Conservation (phyloP, 169 alveolate genomes). For the Cystoisospora suis region DNA sequence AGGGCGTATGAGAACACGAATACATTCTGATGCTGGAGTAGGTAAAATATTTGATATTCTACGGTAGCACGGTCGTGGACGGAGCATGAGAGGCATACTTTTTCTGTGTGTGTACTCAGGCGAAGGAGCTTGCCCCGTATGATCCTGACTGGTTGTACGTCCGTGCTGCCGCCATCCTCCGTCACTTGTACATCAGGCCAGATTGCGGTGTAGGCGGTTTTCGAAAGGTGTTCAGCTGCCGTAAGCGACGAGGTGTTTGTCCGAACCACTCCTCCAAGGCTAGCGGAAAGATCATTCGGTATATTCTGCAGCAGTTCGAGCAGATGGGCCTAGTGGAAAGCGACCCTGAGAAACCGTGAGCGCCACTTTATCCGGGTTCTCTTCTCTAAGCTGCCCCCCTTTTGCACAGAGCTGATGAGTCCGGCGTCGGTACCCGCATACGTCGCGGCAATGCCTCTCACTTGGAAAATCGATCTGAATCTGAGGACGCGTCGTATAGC, state of each 20-base stretch:
- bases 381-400: not conserved
- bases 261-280: slow-evolving; percentile 91
- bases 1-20: too few relatives aligned
- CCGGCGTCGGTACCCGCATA: too few relatives aligned
- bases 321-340: slow-evolving; percentile 91
- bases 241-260: slow-evolving; percentile 89
- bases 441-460: too few relatives aligned
- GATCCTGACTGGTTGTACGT: slow-evolving; percentile 96
- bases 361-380: not conserved
- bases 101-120: slow-evolving; percentile 57
- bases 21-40: too few relatives aligned
- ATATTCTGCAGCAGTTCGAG: slow-evolving; percentile 93
- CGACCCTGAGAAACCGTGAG: slow-evolving; percentile 78
- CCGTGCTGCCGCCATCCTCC: slow-evolving; percentile 96
- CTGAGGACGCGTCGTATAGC: too few relatives aligned
- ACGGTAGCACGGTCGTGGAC: too few relatives aligned
- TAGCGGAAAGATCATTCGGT: slow-evolving; percentile 94
- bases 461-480: too few relatives aligned
- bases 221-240: slow-evolving; percentile 92
- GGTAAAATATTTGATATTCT: too few relatives aligned
- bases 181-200: slow-evolving; percentile 93
- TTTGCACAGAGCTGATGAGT: too few relatives aligned
- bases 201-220: slow-evolving; percentile 92
- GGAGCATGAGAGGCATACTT: too few relatives aligned
- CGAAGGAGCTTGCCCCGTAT: slow-evolving; percentile 94